Evolutionary conservation across 2,329 filamentous ascomycete species (phyloP), one percentile per base, ranked within the genome.

Genomic region (Epichloe uncinata): DNA sequence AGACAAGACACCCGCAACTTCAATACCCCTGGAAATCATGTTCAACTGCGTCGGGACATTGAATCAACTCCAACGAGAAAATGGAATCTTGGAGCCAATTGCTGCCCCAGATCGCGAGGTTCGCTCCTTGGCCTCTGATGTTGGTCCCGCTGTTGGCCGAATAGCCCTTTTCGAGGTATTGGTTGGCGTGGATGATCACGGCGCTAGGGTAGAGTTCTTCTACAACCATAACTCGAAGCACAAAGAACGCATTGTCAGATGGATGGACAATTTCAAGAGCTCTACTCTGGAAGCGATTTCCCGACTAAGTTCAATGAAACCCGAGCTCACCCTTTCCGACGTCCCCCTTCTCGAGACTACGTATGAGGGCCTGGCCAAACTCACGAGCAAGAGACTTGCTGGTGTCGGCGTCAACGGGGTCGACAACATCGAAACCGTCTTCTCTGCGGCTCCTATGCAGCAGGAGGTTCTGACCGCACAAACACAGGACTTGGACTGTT

Each of bases 1-100:
- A 38, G 47, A 61, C 2, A 57, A 62, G 15, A 60, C 57, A 1
- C 54, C 60, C 0, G 54, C 60, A 1, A 57, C 65, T 1, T 69
- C 73, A 40, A 69, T 68, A 52, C 75, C 76, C 0, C 70, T 81
- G 45, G 79, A 82, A 58, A 66, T 82, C 37, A 68, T 79, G 35
- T 80, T 82, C 59, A 80, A 71, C 50, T 78, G 76, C 54, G 65
- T 72, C 1, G 75, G 77, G 3, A 69, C 70, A 0, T 62, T 72
- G 15, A 70, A 75, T 45, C 69, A 73, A n/a, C 58, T 76, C 0
- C 71, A 74, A 47, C 66, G 66, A 2, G 63, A 68, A 9, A 70
- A 73, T 42, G 69, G 72, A 1, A 62, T 81, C 1, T 67, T 82
- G 8, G 67, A 74, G 51, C 71, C 74, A 34, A 57, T 74, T 0